phyloP scores from a whole-genome alignment of 352 stramenopile genomes.

The Pythium chondricola region DNA sequence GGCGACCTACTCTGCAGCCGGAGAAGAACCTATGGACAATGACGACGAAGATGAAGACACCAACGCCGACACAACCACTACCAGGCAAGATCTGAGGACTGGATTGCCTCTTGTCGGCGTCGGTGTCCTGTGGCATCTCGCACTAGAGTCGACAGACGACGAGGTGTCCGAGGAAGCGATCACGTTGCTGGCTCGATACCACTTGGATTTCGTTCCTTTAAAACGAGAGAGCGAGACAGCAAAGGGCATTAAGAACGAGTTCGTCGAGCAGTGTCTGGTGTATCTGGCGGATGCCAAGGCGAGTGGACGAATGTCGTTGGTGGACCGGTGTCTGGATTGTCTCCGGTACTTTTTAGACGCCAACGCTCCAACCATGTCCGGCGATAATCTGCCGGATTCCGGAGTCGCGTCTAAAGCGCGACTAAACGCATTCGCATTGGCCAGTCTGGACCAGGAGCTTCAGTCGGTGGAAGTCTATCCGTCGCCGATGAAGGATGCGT shows the following conservation, averaged over 20 bases:
- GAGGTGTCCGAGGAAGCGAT: slow-evolving; percentile 59
- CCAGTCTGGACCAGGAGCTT: slow-evolving; percentile 53
- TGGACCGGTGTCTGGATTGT: slow-evolving; percentile 64
- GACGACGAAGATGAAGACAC: slow-evolving; percentile 8
- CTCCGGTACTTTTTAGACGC: slow-evolving; percentile 65
- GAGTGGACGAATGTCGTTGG: slow-evolving; percentile 6
- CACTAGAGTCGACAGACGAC: slow-evolving; percentile 31
- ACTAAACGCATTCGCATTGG: slow-evolving; percentile 23
- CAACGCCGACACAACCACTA: slow-evolving; percentile 5
- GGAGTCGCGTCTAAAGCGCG: neutral
- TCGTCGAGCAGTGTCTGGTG: slow-evolving; percentile 57
- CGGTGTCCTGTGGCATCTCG: slow-evolving; percentile 52
- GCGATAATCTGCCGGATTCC: neutral
- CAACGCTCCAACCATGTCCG: neutral
- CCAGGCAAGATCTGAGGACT: slow-evolving; percentile 29
- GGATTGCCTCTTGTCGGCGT: slow-evolving; percentile 35
- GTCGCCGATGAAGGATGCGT: slow-evolving; percentile 53
- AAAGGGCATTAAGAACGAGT: slow-evolving; percentile 31
- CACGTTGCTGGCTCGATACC: slow-evolving; percentile 42
- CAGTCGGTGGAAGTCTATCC: slow-evolving; percentile 52
- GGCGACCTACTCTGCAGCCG: neutral
- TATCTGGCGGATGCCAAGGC: slow-evolving; percentile 14
- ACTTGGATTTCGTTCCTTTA: slow-evolving; percentile 43
- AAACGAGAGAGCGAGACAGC: slow-evolving; percentile 22
- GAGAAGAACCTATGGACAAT: slow-evolving; percentile 9